phyloP scores from a whole-genome alignment of 1,284 basidiomycete species.

The Spongispora temasekensis region DNA sequence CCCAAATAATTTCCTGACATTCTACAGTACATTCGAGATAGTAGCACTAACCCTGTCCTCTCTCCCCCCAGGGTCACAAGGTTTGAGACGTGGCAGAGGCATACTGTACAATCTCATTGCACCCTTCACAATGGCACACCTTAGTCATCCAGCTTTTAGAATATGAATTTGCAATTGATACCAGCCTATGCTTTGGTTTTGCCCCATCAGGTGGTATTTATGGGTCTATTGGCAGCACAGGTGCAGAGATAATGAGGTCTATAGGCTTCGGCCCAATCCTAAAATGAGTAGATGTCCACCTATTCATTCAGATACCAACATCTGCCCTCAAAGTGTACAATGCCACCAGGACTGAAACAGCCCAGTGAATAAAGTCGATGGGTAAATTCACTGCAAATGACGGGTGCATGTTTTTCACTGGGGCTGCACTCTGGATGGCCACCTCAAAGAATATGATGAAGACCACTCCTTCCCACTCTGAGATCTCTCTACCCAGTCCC shows the following conservation, averaged over 20 bases:
- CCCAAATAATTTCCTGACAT: not conserved
- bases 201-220: no score
- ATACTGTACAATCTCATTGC: constrained; percentile 8
- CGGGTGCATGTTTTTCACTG: constrained; percentile 2
- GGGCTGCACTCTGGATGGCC: not conserved
- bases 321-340: not conserved
- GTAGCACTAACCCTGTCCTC: no score
- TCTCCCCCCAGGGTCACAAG: no score
- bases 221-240: constrained; percentile 34
- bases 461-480: not conserved
- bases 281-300: not conserved
- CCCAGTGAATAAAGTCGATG: not conserved
- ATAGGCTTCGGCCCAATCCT: not conserved
- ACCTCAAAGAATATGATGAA: constrained; percentile 2
- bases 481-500: not conserved
- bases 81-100: constrained; percentile 8
- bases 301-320: not conserved
- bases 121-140: no score
- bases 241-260: constrained; percentile 28
- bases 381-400: not conserved
- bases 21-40: constrained; percentile 1
- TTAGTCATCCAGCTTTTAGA: not conserved
- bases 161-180: constrained; percentile 3
- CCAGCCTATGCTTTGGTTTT: constrained; percentile 32
- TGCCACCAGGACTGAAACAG: not conserved